Percentiles rank a stretch among this genome's conserved stretches.
Evolutionary conservation across 2,329 filamentous ascomycete genomes (phyloP).

Genomic region (Pestalotiopsis fici): DNA sequence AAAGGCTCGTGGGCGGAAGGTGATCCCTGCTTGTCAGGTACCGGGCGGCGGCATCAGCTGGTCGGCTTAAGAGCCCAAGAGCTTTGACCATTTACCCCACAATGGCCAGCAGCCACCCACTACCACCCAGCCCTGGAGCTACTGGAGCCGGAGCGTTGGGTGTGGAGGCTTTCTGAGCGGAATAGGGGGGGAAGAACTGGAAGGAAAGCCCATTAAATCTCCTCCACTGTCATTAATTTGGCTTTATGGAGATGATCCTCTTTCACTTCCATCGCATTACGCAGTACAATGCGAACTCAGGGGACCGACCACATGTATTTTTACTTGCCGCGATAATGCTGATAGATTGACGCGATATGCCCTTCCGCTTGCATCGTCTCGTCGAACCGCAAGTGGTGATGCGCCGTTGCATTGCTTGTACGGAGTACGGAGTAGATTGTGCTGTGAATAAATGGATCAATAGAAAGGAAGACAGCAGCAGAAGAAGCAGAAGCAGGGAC

Average conservation of each 20-base stretch:
- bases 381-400: no score
- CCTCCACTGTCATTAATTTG: not conserved
- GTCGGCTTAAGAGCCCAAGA: not conserved
- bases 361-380: no score
- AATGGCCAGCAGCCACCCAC: not conserved
- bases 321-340: no score
- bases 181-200: not conserved
- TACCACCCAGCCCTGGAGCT: no score
- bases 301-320: not conserved
- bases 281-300: not conserved
- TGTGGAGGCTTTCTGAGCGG: not conserved
- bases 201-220: not conserved
- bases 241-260: not conserved
- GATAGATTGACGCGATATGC: no score
- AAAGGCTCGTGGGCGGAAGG: not conserved
- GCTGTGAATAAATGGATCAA: not conserved
- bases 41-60: not conserved
- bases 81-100: constrained; percentile 1
- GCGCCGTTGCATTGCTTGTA: no score
- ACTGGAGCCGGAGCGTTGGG: not conserved
- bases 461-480: not conserved
- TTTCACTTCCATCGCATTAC: not conserved
- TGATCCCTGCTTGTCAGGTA: constrained; percentile 3
- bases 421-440: not conserved
- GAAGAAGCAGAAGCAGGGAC: not conserved